These are phyloP conservation scores for Trichosporon faecale DNA, from an alignment of 1,284 basidiomycete species.

Conservation along the genomic window DNA sequence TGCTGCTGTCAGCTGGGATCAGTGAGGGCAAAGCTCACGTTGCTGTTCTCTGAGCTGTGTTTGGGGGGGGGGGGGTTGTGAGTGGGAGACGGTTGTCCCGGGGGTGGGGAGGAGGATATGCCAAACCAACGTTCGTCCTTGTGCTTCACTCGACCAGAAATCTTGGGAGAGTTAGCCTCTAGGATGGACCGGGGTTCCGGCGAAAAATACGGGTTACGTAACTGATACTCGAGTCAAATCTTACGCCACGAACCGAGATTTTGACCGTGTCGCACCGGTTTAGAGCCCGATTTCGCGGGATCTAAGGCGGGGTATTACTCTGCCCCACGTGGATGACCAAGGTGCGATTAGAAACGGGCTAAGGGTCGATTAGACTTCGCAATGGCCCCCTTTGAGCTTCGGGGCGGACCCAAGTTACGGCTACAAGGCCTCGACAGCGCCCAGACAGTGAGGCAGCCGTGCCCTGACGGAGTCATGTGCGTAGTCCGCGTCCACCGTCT, in stretches of 20 bases:
- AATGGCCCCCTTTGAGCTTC: neutral
- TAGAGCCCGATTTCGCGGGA: no score
- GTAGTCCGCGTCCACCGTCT: neutral
- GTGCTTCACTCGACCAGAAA: neutral
- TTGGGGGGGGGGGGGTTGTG: neutral
- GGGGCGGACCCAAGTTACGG: neutral
- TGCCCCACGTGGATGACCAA: neutral
- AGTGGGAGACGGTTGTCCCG: constrained; percentile 14
- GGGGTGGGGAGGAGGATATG: neutral
- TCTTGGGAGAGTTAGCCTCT: neutral
- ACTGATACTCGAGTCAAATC: neutral
- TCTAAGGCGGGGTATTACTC: neutral
- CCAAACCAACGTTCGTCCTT: constrained; percentile 4
- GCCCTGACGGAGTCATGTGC: neutral
- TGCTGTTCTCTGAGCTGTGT: neutral
- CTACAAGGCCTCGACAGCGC: no score
- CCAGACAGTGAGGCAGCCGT: no score
- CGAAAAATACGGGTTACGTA: constrained; percentile 5
- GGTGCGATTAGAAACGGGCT: neutral
- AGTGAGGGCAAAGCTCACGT: neutral
- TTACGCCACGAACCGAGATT: neutral
- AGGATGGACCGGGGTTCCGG: neutral
- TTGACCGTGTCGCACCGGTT: neutral
- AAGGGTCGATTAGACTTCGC: neutral
- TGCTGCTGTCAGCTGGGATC: constrained; percentile 24